Percentiles rank a stretch among this genome's conserved stretches.
Conservation (phyloP, 345 rosid genomes). For the Orychophragmus violaceus region DNA sequence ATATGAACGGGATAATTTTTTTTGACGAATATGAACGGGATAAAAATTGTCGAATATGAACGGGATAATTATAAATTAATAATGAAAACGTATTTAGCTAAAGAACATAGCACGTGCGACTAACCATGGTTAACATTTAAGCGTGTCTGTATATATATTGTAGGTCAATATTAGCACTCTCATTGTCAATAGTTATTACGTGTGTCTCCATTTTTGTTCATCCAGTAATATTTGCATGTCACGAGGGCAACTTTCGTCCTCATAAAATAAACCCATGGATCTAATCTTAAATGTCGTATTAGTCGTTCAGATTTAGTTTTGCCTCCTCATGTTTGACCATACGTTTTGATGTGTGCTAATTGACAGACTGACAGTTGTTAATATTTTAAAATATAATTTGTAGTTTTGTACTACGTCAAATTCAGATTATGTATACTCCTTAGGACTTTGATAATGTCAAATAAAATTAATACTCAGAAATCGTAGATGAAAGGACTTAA, state of each 20-base stretch:
- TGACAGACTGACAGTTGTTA: background rate
- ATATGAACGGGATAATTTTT: background rate
- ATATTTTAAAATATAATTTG: background rate
- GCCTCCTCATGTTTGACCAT: constrained; percentile 9
- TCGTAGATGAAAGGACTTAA: background rate
- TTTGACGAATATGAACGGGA: background rate
- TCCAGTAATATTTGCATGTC: constrained; percentile 14
- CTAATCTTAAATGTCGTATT: constrained; percentile 10
- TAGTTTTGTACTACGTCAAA: background rate
- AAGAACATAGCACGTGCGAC: constrained; percentile 29
- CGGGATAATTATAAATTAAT: background rate
- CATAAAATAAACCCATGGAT: background rate
- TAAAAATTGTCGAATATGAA: background rate
- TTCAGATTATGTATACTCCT: background rate
- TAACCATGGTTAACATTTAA: constrained; percentile 25
- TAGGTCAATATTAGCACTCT: constrained; percentile 43
- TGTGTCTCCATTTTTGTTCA: constrained; percentile 31
- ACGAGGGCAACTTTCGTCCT: background rate
- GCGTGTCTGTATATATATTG: constrained; percentile 23
- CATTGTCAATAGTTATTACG: constrained; percentile 34
- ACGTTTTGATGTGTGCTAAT: background rate
- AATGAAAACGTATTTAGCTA: constrained; percentile 25
- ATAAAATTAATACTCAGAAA: background rate
- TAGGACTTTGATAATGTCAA: background rate
- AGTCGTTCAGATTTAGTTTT: constrained; percentile 1